Evolutionary conservation across 169 alveolate species (phyloP), one percentile per base, ranked within the genome.

Genomic region (Eimeria tenella): DNA sequence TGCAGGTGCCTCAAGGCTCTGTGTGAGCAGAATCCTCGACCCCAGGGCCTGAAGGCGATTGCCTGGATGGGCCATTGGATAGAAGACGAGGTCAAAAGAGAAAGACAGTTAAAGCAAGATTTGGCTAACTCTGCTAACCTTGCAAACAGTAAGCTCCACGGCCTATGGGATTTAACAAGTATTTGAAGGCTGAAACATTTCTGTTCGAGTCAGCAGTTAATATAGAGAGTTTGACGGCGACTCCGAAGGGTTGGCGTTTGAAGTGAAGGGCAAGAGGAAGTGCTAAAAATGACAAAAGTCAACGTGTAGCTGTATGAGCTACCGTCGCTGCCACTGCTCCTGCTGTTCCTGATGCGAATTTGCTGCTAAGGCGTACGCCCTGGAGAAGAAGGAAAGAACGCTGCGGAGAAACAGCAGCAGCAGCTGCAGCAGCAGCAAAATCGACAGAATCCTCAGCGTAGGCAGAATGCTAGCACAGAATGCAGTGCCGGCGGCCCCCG

Each of bases 61-160:
- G 74, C 73, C 55, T 82, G 90, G 90, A 55, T 82, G 10, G 90
- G 90, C 58, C 63, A 25, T 17, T 82, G 90, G 90, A 21, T 82
- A 10, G 90, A 63, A 8, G 75, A 3, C 10, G 74, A 55, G 58
- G 90, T 82, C n/a, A 31, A 60, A 15, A 31, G 90, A 13, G 74
- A 82, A 9, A 82, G 15, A 15, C 73, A 82, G 74, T 31, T 56
- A 17, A 58, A 55, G 58, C 75, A 82, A 13, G 90, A 73, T 8
- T 15, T 55, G n/a, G 74, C 73, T 56, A 74, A 50, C 75, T 58
- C 90, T 19, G 77, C 56, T 31, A 10, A 58, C 56, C 74, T 82
- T 1, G 73, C 58, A 49, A 31, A 49, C 49, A 82, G 90, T 82
- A 60, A 13, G 90, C 17, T 10, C 60, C 10, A 6, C 10, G 21